Base-by-base conservation (phyloP, 106 monocot species). In the Apostasia ramifera region DNA sequence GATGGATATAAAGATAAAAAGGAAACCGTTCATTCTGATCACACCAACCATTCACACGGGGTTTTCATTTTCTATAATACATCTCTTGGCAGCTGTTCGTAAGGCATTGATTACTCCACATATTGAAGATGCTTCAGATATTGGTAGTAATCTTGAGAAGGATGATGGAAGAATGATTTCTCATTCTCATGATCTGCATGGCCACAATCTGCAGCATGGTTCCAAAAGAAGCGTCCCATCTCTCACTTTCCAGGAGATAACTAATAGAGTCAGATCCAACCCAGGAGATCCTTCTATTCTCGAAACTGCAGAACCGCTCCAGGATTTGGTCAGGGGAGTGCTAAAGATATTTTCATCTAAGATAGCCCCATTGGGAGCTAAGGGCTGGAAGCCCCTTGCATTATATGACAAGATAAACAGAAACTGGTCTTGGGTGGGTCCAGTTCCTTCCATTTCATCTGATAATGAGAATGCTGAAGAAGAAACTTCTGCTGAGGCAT, bases 61-160 rank as follows among this genome's bases (percentile, higher is more conserved):
- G 5, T 98, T 98, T 81, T 98, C 97, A 45, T 98, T 98, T 77
- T 98, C 97, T 15, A 81, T 98, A 63, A 77, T 98, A 40, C 92
- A 98, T 83, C 92, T 98, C 67, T 83, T 98, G 67, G 81, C 92
- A 57, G 89, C 97, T 40, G 70, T 98, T 10, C 57, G 89, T 10
- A 92, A 85, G 73, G 97, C 89, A 10, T 82, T 98, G 84, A 72
- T 80, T 67, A 87, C 79, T 72, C 48, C 71, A 55, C 37, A n/a
- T 57, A 59, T 63, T 5, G 91, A 91, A 68, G 84, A 86, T 81
- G 38, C 50, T 9, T 42, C 47, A 52, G 73, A 62, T 45, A 58
- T 60, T 49, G 61, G 61, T 15, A 72, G 62, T 53, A 71, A 69
- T 65, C 64, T 58, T 7, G 66, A 61, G 3, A 68, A 65, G 68